Base-by-base conservation (phyloP, 2,329 filamentous ascomycete species). In the Torrubiella hemipterigena region DNA sequence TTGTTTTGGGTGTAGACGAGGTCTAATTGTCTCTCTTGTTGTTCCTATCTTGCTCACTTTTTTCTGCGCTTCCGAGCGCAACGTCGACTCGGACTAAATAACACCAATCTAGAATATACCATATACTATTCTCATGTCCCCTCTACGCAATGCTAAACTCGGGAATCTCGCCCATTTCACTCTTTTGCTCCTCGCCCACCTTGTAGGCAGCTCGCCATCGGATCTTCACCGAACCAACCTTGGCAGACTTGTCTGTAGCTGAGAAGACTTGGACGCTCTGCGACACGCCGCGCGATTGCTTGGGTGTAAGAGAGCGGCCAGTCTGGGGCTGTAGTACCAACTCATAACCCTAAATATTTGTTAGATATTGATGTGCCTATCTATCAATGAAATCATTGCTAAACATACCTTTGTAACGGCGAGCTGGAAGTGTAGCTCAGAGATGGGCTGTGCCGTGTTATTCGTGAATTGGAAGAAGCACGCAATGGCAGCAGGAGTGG, bases 131-230 rank as follows among this genome's bases (percentile, higher is more conserved):
- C 24, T 26, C 27, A 28, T 22, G 11, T 21, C 14, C 3, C 25
- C 35, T 32, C 21, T 38, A 91, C 45, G 74, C 72, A 47, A 95
- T 70, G 25, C 77, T 78, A 48, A 95, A 72, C 39, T 83, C 76
- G 9, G 81, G 63, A 43, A 96, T 78, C 59, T 89, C 83, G 5
- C 89, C 89, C 61, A 80, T 84, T 58, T 95, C 85, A 37, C 80
- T 78, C 51, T 74, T 78, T 38, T 66, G 50, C 48, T 77, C 72
- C 3, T 58, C 65, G 4, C 73, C 80, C 10, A 91, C 52, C 46
- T 71, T 74, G 57, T 95, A 96, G 5, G 79, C 74, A 17, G 83
- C 75, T 45, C 84, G 83, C 83, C 87, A 98, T 39, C 91, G 68
- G 58, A 98, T 73, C 60, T 93, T 93, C 38, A 93, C 77, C n/a